phyloP scores from a whole-genome alignment of 176 grass and related monocot genomes.

The Typha latifolia region DNA sequence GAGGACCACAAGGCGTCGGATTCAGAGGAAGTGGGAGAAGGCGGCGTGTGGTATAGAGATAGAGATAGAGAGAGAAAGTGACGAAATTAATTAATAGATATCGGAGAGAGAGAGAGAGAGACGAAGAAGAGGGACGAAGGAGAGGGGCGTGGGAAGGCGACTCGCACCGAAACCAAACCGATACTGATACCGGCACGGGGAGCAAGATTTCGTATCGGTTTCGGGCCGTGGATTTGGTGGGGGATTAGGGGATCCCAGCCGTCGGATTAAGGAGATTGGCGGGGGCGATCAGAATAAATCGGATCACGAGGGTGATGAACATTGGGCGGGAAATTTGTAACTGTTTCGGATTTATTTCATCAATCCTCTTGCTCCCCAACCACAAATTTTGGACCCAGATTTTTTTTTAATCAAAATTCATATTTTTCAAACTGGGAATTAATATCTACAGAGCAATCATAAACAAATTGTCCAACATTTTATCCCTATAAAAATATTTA shows the following conservation, averaged over 20 bases:
- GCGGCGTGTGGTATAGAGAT: not conserved
- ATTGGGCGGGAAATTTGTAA: not conserved
- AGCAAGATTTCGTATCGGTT: constrained; percentile 3
- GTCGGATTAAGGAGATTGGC: not conserved
- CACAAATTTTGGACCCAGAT: too few relatives aligned
- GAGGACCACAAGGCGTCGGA: not conserved
- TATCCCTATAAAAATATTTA: too few relatives aligned
- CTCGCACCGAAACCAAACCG: constrained; percentile 2
- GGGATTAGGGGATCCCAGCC: not conserved
- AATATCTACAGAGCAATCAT: too few relatives aligned
- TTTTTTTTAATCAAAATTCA: not conserved
- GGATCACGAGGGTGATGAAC: not conserved
- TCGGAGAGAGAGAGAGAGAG: not conserved
- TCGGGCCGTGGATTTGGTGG: not conserved
- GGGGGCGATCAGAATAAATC: not conserved
- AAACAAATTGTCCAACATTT: too few relatives aligned
- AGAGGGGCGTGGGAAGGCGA: constrained; percentile 7
- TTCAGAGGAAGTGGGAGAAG: not conserved
- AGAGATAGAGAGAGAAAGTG: not conserved
- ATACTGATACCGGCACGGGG: not conserved
- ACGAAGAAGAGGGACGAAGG: not conserved
- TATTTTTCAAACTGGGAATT: too few relatives aligned
- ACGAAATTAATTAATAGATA: not conserved
- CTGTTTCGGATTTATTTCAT: not conserved
- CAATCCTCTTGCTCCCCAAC: not conserved